Evolutionary conservation across 1,139 yeast species (phyloP).

Genomic region (Pneumocystis jirovecii): DNA sequence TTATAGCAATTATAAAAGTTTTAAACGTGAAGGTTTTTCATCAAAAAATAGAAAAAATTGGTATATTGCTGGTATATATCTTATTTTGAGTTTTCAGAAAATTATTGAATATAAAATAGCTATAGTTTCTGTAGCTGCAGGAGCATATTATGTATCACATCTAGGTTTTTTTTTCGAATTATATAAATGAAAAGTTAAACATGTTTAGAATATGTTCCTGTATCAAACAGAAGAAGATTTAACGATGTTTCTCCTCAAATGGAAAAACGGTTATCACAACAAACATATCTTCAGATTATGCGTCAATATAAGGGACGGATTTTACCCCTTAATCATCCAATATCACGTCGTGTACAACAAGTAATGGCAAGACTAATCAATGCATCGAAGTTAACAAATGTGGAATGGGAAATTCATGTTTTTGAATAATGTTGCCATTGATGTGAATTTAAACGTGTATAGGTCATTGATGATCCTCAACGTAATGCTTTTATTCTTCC

Average conservation of each 20-base stretch:
- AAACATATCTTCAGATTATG: constrained; percentile 48
- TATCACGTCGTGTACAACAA: constrained; percentile 37
- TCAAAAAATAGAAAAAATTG: background rate
- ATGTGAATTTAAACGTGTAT: background rate
- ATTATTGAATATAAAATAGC: background rate
- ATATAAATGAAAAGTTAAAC: background rate
- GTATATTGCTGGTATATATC: background rate
- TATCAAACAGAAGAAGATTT: constrained; percentile 44
- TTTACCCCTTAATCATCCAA: constrained; percentile 29
- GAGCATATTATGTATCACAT: background rate
- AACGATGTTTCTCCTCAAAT: constrained; percentile 57
- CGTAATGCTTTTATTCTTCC: constrained; percentile 96
- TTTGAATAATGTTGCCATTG: background rate
- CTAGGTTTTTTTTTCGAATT: background rate
- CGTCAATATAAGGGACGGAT: constrained; percentile 22
- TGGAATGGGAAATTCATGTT: constrained; percentile 73
- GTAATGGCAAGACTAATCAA: constrained; percentile 50
- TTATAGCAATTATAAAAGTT: background rate
- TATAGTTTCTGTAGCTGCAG: background rate
- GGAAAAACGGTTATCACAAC: constrained; percentile 54
- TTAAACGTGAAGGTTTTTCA: background rate
- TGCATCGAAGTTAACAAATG: constrained; percentile 26
- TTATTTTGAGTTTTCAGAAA: background rate
- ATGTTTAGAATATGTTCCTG: constrained; percentile 9
- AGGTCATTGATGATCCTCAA: constrained; percentile 41